Evolutionary conservation across 1,284 basidiomycete species (phyloP), one percentile per base, ranked within the genome.

Genomic region (Rhodotorula sp.): DNA sequence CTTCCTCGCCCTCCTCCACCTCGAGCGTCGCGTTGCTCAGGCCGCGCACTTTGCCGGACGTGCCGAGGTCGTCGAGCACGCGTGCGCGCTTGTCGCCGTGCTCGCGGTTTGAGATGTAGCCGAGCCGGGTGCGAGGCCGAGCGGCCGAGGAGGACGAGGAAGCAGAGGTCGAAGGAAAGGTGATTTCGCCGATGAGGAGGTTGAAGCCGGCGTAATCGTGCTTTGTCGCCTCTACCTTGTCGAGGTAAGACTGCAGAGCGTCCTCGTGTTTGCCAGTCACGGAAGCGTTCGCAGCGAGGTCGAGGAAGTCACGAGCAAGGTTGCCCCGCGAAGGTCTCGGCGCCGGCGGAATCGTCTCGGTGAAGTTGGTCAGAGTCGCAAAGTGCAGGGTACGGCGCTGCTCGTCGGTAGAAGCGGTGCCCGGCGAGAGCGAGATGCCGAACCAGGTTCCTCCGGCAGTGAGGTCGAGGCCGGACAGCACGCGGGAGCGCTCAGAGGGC

Each of bases 391-490:
- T 45, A 17, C 16, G 25, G 34, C 34, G 34, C 34, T 34, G 34
- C 34, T 27, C 23, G 45, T 58, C 14, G 13, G 41, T 46, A 27
- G 10, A 42, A 23, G 17, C 3, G 2, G 2, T 41, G 41, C 23
- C 25, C 17, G 49, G 7, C 1, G 70, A 53, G 46, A 70, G 55
- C 53, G 70, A 66, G 66, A 74, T 27, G 23, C 77, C 77, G 59
- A 77, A 64, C 77, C 77, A 78, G 23, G 77, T 77, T 7, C 77
- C 77, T 46, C 77, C 77, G 25, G 71, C 77, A 45, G 60, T 65
- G 23, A 78, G 67, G 65, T 78, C 77, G 8, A 77, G 64, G 0
- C 77, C 77, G 49, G 72, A 72, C 27, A 78, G 71, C 23, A 70
- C 66, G 23, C 54, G 64, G 27, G 49, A 55, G 1, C 23, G 5